Percentiles rank a stretch among this genome's conserved stretches.
These are phyloP conservation scores for Aureobasidium melanogenum DNA, from an alignment of 2,329 filamentous ascomycete genomes.

Conservation along the genomic window DNA sequence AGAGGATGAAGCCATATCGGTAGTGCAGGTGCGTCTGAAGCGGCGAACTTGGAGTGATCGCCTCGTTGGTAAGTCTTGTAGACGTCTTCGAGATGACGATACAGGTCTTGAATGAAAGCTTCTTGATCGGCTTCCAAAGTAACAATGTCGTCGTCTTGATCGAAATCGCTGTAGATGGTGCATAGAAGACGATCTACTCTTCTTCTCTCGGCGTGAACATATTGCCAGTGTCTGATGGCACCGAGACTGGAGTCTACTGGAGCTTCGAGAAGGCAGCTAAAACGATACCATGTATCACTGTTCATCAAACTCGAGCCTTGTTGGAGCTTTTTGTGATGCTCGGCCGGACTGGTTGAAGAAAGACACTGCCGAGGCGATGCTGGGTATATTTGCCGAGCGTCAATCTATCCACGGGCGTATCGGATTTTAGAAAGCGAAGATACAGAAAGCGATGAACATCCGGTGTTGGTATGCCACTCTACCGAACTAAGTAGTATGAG, in stretches of 20 bases:
- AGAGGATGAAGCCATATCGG: neutral
- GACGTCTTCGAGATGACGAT: neutral
- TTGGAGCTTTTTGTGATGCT: neutral
- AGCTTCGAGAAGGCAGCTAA: neutral
- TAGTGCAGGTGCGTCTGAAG: neutral
- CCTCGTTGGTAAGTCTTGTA: neutral
- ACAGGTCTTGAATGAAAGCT: neutral
- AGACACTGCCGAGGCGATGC: too few species aligned
- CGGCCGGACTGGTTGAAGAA: too few species aligned
- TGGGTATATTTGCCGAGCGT: too few species aligned
- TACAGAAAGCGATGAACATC: neutral
- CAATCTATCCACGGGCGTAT: neutral
- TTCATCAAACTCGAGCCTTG: neutral
- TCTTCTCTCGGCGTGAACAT: neutral
- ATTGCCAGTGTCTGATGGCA: neutral
- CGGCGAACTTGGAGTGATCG: neutral
- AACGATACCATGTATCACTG: neutral
- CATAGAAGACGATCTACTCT: neutral
- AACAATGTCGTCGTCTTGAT: neutral
- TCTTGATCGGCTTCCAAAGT: neutral
- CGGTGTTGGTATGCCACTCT: too few species aligned
- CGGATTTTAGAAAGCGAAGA: neutral
- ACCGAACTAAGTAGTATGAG: too few species aligned
- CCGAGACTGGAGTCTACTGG: neutral
- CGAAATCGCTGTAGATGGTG: neutral